Base-by-base conservation (phyloP, 345 rosid species). In the Triadica sebifera region DNA sequence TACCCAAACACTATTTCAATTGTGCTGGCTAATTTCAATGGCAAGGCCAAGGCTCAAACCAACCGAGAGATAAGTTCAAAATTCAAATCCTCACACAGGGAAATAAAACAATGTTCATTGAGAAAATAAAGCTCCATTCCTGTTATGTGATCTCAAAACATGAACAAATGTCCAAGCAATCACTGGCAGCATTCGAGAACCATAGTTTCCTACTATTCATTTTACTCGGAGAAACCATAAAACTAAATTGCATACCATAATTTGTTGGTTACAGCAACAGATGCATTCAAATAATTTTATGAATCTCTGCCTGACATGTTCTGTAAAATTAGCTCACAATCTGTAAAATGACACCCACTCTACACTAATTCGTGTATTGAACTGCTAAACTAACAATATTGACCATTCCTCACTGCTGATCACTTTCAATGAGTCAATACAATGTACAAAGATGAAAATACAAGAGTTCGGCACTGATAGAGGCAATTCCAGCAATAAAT, bases 271-370 rank as follows among this genome's bases (percentile, higher is more conserved):
- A 29, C 34, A 29, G 34, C 34, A 29, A 29, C 1, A 29, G 34
- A 29, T 29, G n/a, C n/a, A n/a, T n/a, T n/a, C n/a, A n/a, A n/a
- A n/a, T n/a, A n/a, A n/a, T n/a, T n/a, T n/a, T 3, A 67, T 34
- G 38, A 34, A 25, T 49, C 37, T 65, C 53, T 8, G 45, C 47
- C 34, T 65, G 10, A 45, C 43, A 22, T 49, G n/a, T 67, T 6
- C 67, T 63, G 16, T 47, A 67, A 4, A 25, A 67, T 67, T 15
- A 46, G 12, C 57, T 49, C 57, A 12, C 65, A 16, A n/a, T 70
- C 38, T 49, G 25, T 69, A 53, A 53, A 58, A 62, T 62, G 46
- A 62, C 46, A 37, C 34, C 37, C 66, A 16, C 66, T 29, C 66
- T 62, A 37, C 11, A 60, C 67, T 38, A 38, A 62, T 17, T 17